Evolutionary conservation across 164 flowering plant species (phyloP).

Genomic region (Warburgia ugandensis): DNA sequence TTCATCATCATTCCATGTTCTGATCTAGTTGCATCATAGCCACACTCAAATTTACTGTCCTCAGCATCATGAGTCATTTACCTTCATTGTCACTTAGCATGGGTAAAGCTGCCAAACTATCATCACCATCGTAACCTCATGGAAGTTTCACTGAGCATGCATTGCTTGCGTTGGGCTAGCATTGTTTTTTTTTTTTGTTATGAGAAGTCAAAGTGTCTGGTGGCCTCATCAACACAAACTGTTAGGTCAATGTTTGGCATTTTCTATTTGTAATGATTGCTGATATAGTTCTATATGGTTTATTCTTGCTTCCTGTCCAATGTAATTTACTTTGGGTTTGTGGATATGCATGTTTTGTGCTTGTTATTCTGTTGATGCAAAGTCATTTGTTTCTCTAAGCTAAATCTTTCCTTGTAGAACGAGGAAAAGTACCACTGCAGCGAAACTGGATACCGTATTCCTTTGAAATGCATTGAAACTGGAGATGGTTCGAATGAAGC

Average conservation of each 20-base stretch:
- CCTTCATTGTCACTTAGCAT: background rate
- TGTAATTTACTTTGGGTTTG: background rate
- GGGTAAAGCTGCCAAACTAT: background rate
- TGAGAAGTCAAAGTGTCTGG: too few relatives aligned
- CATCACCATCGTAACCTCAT: background rate
- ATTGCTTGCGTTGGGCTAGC: background rate
- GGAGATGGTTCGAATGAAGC: slow-evolving; percentile 22
- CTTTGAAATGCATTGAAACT: slow-evolving; percentile 54
- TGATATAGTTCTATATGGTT: background rate
- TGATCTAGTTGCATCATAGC: too few relatives aligned
- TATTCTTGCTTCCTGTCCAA: background rate
- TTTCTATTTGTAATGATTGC: background rate
- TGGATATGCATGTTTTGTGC: background rate
- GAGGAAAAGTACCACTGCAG: slow-evolving; percentile 76
- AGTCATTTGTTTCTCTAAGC: background rate
- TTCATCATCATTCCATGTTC: too few relatives aligned
- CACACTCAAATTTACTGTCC: too few relatives aligned
- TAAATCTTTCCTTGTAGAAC: slow-evolving; percentile 29
- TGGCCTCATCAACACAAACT: background rate
- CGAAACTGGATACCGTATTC: slow-evolving; percentile 94
- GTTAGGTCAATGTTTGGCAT: background rate
- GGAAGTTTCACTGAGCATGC: background rate
- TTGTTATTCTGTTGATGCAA: background rate
- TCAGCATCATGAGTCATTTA: too few relatives aligned
- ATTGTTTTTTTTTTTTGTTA: background rate